Conservation (phyloP, 1,139 yeast genomes). For the Suhomyces guaymorum region DNA sequence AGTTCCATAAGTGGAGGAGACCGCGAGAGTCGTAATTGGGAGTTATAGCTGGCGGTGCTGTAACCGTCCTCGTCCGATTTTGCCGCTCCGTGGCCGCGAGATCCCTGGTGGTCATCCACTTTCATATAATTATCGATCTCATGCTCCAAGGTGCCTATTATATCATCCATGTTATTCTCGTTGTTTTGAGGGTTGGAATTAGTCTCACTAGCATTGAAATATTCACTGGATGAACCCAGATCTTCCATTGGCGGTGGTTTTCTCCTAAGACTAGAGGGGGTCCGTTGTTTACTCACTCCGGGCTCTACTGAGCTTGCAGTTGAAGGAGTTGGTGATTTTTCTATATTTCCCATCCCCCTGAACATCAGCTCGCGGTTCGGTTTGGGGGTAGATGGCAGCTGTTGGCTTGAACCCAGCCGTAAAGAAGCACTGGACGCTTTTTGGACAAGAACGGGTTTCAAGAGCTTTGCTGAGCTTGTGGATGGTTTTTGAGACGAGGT, state of each 20-base stretch:
- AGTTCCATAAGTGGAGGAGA: slow-evolving; percentile 14
- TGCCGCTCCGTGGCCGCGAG: slow-evolving; percentile 5
- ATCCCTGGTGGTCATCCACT: slow-evolving; percentile 8
- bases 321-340: slow-evolving; percentile 1
- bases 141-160: slow-evolving; percentile 21
- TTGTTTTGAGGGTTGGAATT: slow-evolving; percentile 8
- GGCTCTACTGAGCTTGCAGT: neutral
- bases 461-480: slow-evolving; percentile 5
- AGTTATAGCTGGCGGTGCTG: slow-evolving; percentile 9
- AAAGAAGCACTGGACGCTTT: slow-evolving; percentile 12
- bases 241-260: slow-evolving; percentile 26
- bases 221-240: slow-evolving; percentile 11
- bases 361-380: neutral
- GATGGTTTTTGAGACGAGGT: slow-evolving; percentile 1
- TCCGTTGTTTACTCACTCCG: neutral
- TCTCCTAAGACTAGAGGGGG: slow-evolving; percentile 15
- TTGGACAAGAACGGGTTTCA: slow-evolving; percentile 9
- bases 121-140: slow-evolving; percentile 20
- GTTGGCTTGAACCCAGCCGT: slow-evolving; percentile 5
- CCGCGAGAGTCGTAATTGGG: slow-evolving; percentile 11
- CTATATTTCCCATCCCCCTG: slow-evolving; percentile 1
- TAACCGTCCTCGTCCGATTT: slow-evolving; percentile 8
- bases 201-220: slow-evolving; percentile 9
- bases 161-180: slow-evolving; percentile 16
- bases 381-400: slow-evolving; percentile 6